These are phyloP conservation scores for Nidularia sp. DNA, from an alignment of 768 basidiomycete species.

Conservation along the genomic window DNA sequence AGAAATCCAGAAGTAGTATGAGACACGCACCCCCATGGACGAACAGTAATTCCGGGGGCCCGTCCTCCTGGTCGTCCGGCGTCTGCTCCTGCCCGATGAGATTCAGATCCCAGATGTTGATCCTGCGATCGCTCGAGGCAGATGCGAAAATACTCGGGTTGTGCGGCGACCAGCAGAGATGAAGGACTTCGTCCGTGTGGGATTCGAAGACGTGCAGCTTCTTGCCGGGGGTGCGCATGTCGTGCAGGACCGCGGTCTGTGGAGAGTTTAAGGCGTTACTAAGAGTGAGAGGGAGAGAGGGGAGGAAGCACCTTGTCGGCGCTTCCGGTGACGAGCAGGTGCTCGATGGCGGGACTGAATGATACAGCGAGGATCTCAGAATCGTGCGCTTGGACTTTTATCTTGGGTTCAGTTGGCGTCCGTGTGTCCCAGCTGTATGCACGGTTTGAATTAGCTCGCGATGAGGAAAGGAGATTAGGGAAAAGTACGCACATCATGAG, in stretches of 20 bases:
- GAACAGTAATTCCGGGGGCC: conserved; percentile 94
- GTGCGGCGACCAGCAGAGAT: conserved; percentile 94
- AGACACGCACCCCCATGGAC: conserved; percentile 80
- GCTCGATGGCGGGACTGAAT: conserved; percentile 79
- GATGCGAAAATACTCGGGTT: conserved; percentile 91
- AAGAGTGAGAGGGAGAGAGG: neutral
- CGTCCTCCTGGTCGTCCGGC: conserved; percentile 97
- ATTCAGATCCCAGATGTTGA: conserved; percentile 93
- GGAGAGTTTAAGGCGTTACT: neutral
- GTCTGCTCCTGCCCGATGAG: conserved; percentile 94
- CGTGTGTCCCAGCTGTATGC: conserved; percentile 86
- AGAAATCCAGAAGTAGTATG: neutral
- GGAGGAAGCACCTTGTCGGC: conserved; percentile 73
- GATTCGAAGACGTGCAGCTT: conserved; percentile 89
- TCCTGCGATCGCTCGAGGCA: conserved; percentile 86
- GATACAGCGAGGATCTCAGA: conserved; percentile 88
- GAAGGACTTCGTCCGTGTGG: conserved; percentile 93
- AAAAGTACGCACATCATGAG: conserved; percentile 74
- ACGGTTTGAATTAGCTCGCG: neutral
- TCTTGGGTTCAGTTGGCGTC: conserved; percentile 60
- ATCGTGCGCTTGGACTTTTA: conserved; percentile 81
- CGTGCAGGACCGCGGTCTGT: conserved; percentile 86
- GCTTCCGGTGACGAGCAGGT: conserved; percentile 85
- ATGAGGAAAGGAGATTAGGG: neutral
- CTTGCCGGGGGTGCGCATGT: conserved; percentile 69